phyloP scores from a whole-genome alignment of 2,329 filamentous ascomycete genomes.

The Trichoderma sp. region DNA sequence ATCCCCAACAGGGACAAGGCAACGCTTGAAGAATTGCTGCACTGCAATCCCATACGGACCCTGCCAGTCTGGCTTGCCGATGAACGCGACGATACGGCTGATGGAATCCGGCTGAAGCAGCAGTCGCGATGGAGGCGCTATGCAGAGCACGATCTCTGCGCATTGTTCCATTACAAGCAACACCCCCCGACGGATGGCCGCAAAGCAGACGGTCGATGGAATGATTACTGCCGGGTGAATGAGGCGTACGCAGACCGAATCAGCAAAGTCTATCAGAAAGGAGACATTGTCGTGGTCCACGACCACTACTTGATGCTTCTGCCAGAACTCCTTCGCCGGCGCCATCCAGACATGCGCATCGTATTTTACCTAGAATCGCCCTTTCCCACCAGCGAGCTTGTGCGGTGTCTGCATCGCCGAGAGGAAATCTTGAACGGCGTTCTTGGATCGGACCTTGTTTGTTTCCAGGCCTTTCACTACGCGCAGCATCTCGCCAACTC shows the following conservation, averaged over 20 bases:
- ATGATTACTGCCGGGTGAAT: slow-evolving; percentile 92
- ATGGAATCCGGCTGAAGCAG: slow-evolving; percentile 67
- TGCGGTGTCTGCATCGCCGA: slow-evolving; percentile 80
- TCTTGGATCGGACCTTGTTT: slow-evolving; percentile 85
- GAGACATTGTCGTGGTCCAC: slow-evolving; percentile 87
- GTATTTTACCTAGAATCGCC: slow-evolving; percentile 91
- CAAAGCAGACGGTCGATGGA: slow-evolving; percentile 78
- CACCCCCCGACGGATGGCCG: slow-evolving; percentile 84
- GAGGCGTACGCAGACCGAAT: slow-evolving; percentile 88
- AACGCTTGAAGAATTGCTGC: slow-evolving; percentile 71
- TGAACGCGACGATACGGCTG: slow-evolving; percentile 60
- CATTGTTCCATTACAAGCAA: slow-evolving; percentile 92
- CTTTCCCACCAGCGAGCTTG: slow-evolving; percentile 92
- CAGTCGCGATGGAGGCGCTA: slow-evolving; percentile 86
- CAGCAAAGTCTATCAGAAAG: slow-evolving; percentile 81
- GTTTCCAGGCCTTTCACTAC: slow-evolving; percentile 93
- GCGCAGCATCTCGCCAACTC: slow-evolving; percentile 91
- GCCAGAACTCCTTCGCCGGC: slow-evolving; percentile 82
- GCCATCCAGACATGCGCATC: slow-evolving; percentile 84
- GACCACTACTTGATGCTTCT: slow-evolving; percentile 92
- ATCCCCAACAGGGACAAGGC: slow-evolving; percentile 65
- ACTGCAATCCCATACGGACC: slow-evolving; percentile 71
- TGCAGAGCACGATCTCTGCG: slow-evolving; percentile 87
- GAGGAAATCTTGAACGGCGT: slow-evolving; percentile 89
- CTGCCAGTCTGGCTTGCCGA: slow-evolving; percentile 88